A percentile compares a stretch with the other conserved stretches of the same genome.
Evolutionary conservation across 164 flowering plant species (phyloP).

Genomic region (Aristolochia californica): DNA sequence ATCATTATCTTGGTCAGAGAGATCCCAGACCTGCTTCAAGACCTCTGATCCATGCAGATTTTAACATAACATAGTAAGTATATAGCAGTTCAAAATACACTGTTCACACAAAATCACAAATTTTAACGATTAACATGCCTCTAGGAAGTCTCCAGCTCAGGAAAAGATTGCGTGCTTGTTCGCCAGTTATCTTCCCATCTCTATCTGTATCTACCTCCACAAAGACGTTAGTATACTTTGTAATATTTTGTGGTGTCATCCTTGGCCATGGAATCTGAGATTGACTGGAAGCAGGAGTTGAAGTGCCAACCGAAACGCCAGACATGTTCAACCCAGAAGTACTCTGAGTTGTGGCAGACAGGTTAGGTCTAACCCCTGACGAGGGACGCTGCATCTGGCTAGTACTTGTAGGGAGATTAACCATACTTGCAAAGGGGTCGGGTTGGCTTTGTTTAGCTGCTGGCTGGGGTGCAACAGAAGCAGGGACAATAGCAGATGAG

Average conservation of each 20-base stretch:
- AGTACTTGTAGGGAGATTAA: conserved; percentile 28
- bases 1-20: conserved; percentile 93
- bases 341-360: conserved; percentile 30
- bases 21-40: conserved; percentile 96
- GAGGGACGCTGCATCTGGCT: conserved; percentile 24
- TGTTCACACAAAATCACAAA: not conserved
- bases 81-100: not conserved
- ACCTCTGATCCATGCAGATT: conserved; percentile 49
- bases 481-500: conserved; percentile 38
- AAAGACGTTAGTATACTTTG: conserved; percentile 80
- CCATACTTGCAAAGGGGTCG: conserved; percentile 44
- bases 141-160: conserved; percentile 94
- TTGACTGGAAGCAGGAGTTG: conserved; percentile 34
- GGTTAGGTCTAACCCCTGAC: conserved; percentile 27
- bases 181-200: conserved; percentile 92
- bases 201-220: conserved; percentile 82
- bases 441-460: conserved; percentile 37
- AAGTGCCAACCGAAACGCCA: conserved; percentile 35
- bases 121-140: conserved; percentile 29
- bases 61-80: conserved; percentile 8
- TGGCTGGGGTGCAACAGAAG: conserved; percentile 36
- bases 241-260: conserved; percentile 76
- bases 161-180: conserved; percentile 80
- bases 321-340: conserved; percentile 24
- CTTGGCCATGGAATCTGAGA: conserved; percentile 76